Evolutionary conservation across 805 yeast genomes (phyloP).

Genomic region (Ogataea neopini): DNA sequence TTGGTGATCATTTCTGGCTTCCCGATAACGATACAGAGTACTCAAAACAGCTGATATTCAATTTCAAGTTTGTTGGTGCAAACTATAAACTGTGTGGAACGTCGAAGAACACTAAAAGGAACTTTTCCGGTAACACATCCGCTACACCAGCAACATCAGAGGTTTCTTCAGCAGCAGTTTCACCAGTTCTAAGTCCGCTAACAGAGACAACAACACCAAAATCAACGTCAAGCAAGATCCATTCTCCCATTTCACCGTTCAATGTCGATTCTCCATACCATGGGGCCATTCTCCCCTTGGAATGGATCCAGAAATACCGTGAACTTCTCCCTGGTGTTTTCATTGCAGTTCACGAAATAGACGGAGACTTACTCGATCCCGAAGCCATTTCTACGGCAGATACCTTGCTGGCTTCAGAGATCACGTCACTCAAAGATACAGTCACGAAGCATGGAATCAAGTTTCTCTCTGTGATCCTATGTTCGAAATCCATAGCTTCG

Average conservation of each 20-base stretch:
- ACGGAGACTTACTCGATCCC: conserved; percentile 30
- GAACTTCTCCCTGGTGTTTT: conserved; percentile 49
- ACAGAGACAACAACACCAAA: neutral
- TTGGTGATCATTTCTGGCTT: conserved; percentile 25
- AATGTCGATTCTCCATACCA: conserved; percentile 43
- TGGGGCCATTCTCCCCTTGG: conserved; percentile 41
- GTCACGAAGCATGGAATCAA: conserved; percentile 34
- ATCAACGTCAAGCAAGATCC: conserved; percentile 1
- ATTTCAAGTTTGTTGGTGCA: conserved; percentile 35
- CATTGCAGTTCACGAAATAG: conserved; percentile 45
- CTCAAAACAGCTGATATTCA: conserved; percentile 26
- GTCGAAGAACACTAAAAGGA: neutral
- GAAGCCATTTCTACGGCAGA: conserved; percentile 30
- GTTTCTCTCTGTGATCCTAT: conserved; percentile 38
- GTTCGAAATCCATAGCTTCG: conserved; percentile 29
- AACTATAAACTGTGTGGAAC: conserved; percentile 11
- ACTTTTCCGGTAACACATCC: neutral
- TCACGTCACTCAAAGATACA: conserved; percentile 35
- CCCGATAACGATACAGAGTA: conserved; percentile 18
- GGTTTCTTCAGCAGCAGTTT: neutral
- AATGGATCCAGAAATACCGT: conserved; percentile 57
- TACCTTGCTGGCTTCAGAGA: conserved; percentile 38
- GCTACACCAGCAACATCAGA: neutral
- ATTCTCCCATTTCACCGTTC: conserved; percentile 45
- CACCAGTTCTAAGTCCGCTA: neutral